Percentiles rank a stretch among this genome's conserved stretches.
Evolutionary conservation across 192 early-diverging fungal genomes (phyloP).

Genomic region (Coemansia asiatica): DNA sequence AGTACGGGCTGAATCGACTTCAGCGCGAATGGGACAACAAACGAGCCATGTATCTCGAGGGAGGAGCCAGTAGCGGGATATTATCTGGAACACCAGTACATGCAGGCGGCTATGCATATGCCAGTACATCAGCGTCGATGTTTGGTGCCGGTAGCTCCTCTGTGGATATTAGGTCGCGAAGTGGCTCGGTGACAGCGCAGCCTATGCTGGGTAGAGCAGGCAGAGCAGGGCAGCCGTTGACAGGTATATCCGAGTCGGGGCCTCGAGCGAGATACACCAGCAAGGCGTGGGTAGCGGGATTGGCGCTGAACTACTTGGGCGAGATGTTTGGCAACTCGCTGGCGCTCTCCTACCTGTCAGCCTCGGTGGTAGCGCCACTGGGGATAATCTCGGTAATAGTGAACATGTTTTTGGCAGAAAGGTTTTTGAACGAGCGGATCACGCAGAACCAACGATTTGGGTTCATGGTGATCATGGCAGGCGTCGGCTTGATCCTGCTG

Average conservation of each 20-base stretch:
- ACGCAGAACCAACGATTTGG: constrained; percentile 49
- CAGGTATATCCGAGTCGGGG: background rate
- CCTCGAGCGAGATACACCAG: constrained; percentile 39
- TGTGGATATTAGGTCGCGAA: constrained; percentile 29
- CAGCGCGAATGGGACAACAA: constrained; percentile 39
- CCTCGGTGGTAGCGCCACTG: constrained; percentile 49
- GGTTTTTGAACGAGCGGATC: constrained; percentile 49
- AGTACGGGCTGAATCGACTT: constrained; percentile 45
- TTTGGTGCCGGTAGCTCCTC: constrained; percentile 2
- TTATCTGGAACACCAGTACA: background rate
- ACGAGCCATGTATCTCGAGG: constrained; percentile 16
- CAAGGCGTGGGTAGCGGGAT: constrained; percentile 40
- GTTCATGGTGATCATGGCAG: constrained; percentile 39
- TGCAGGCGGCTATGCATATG: background rate
- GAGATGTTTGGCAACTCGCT: constrained; percentile 52
- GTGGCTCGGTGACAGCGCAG: constrained; percentile 10
- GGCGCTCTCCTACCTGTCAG: constrained; percentile 52
- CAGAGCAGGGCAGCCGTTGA: background rate
- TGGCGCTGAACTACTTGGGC: constrained; percentile 49
- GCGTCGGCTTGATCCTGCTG: constrained; percentile 43
- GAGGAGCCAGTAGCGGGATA: constrained; percentile 8
- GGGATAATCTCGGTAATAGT: constrained; percentile 50
- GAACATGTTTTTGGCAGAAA: constrained; percentile 45
- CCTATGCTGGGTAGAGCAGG: background rate
- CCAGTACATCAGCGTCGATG: constrained; percentile 3